Base-by-base conservation (phyloP, 2,329 filamentous ascomycete genomes). In the Venturia asperata region DNA sequence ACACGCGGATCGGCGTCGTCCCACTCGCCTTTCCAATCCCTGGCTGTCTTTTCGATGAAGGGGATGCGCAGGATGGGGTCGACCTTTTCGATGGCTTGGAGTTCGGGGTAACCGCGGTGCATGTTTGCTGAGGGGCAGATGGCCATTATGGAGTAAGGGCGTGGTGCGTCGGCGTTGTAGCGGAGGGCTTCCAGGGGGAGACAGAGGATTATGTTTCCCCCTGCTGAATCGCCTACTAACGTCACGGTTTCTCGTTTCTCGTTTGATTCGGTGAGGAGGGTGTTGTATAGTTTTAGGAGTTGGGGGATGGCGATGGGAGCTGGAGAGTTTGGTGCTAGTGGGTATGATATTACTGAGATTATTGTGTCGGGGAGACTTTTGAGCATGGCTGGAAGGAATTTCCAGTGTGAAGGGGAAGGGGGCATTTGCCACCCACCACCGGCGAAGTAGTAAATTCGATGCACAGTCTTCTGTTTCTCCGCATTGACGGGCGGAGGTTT, bases 381-480 rank as follows among this genome's bases (percentile, higher is more conserved):
- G 0, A 77, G 77, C 5, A 85, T 71, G 64, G 81, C 77, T 0
- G 78, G 74, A 62, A 78, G 75, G 7, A 85, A 72, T 6, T 75
- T 75, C 82, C 83, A 86, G 67, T 86, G 84, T 61, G 82, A 76
- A 0, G 72, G 68, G 3, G 76, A 77, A 0, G 84, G 79, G 0
- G 80, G 80, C 68, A 75, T 75, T 66, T 82, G 81, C 80, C 83
- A 86, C 3, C 81, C 82, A 7, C 83, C 83, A 1, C 83, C 84
- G 0, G 77, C 77, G 67, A 84, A 84, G 66, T 85, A 86, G 67
- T 82, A 80, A 30, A 86, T 73, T 41, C 65, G 65, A 24, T 64
- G 61, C 65, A 63, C 19, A 75, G 71, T 67, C 74, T 76, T 27
- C 65, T 70, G 15, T 66, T 65, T 34, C 65, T 63, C 55, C 67